phyloP scores from a whole-genome alignment of 2,329 filamentous ascomycete genomes.

The Epichloe typhina region DNA sequence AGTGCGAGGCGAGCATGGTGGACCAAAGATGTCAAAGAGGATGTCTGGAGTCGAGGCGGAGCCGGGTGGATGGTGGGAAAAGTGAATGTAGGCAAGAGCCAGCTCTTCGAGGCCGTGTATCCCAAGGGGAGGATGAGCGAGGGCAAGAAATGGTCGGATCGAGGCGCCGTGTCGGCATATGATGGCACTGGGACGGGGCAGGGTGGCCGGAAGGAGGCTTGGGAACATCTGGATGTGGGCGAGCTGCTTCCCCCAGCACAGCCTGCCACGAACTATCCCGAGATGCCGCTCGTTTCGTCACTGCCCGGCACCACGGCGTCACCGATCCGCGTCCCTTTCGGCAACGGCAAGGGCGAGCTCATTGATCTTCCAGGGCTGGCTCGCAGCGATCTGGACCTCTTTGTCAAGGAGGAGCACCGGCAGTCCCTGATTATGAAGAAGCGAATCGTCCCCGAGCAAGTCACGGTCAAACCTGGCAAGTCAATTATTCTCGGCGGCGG shows the following conservation, averaged over 20 bases:
- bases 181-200: slow-evolving; percentile 5
- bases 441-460: slow-evolving; percentile 60
- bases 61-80: slow-evolving; percentile 97
- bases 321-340: slow-evolving; percentile 85
- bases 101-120: slow-evolving; percentile 75
- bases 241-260: slow-evolving; percentile 65
- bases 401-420: slow-evolving; percentile 54
- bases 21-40: slow-evolving; percentile 74
- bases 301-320: slow-evolving; percentile 90
- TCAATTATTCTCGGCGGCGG: slow-evolving; percentile 70
- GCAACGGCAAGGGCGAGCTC: slow-evolving; percentile 72
- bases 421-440: slow-evolving; percentile 64
- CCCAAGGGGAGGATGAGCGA: slow-evolving; percentile 54
- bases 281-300: slow-evolving; percentile 75
- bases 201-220: slow-evolving; percentile 5
- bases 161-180: slow-evolving; percentile 9
- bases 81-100: slow-evolving; percentile 93
- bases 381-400: slow-evolving; percentile 57
- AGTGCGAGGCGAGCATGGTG: slow-evolving; percentile 83
- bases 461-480: slow-evolving; percentile 59
- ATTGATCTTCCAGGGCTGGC: slow-evolving; percentile 84
- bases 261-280: slow-evolving; percentile 59
- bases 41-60: slow-evolving; percentile 72
- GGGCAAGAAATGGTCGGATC: slow-evolving; percentile 4
- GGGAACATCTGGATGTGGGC: slow-evolving; percentile 23